A percentile compares a stretch with the other conserved stretches of the same genome.
phyloP scores from a whole-genome alignment of 495 filamentous ascomycete genomes.

The Penicillium pancosmium region DNA sequence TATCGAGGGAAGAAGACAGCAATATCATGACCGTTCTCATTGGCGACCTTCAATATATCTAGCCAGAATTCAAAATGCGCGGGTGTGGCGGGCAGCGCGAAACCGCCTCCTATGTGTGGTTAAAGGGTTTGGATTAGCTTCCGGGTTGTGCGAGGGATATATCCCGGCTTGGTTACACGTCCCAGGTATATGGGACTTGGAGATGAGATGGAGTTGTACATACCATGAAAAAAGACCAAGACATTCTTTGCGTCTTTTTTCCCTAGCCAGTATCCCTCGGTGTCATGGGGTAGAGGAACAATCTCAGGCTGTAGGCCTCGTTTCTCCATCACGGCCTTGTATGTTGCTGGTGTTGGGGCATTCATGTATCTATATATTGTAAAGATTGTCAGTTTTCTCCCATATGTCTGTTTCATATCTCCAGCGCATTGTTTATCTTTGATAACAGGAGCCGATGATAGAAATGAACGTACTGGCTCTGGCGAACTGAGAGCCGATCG shows the following conservation, averaged over 20 bases:
- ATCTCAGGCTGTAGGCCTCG: slow-evolving; percentile 49
- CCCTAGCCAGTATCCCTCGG: slow-evolving; percentile 63
- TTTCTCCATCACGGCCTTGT: slow-evolving; percentile 47
- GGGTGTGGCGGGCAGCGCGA: slow-evolving; percentile 43
- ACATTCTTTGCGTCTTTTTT: slow-evolving; percentile 56
- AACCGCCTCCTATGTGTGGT: slow-evolving; percentile 56
- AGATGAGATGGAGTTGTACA: slow-evolving; percentile 10
- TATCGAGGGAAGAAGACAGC: slow-evolving; percentile 58
- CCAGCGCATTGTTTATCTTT: neutral
- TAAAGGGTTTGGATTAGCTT: neutral
- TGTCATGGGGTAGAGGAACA: slow-evolving; percentile 51
- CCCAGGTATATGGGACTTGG: neutral
- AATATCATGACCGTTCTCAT: slow-evolving; percentile 45
- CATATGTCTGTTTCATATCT: neutral
- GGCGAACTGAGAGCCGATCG: slow-evolving; percentile 27
- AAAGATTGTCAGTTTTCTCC: neutral
- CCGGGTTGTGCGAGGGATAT: neutral
- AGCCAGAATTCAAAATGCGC: slow-evolving; percentile 52
- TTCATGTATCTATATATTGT: slow-evolving; percentile 30
- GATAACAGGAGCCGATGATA: no score
- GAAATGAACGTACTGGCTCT: slow-evolving; percentile 36
- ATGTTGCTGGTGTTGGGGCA: slow-evolving; percentile 46
- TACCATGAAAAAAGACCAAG: slow-evolving; percentile 63
- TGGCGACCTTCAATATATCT: slow-evolving; percentile 46
- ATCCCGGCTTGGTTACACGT: neutral